Evolutionary conservation across 305 asterid species (phyloP), one percentile per base, ranked within the genome.

Genomic region (Coffea humblotiana): DNA sequence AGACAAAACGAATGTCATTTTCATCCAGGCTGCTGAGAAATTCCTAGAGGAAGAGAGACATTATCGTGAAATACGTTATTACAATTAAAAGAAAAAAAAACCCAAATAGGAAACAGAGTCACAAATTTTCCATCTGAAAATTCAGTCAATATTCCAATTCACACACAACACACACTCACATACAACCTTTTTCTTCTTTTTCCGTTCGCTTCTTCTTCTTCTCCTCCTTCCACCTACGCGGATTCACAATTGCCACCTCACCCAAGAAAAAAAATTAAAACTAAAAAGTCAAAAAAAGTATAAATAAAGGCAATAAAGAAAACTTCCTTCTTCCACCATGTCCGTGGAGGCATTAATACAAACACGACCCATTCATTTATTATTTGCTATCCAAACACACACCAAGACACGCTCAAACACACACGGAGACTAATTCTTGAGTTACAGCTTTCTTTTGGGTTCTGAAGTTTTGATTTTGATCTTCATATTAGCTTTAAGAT

Each of bases 11-110:
- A 40, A 78, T 49, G 89, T 87, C 90, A 77, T 83, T 86, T 76
- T 90, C 93, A 84, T 69, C 86, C 84, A 78, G 90, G 89, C 84
- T 87, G 91, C 95, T 73, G 35, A 60, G 76, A 81, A 87, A 77
- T 87, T 83, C 75, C 61, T 70, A 43, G 58, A 63, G 78, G 74
- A 75, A 72, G 37, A 82, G 19, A 63, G 77, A 73, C 77, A 71
- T 37, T 37, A 37, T 37, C 43, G 23, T 78, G 25, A 47, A 54
- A 67, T 75, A 76, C 74, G 67, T 16, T 78, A 21, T 51, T 19
- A 8, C 8, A 8, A 52, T 37, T 32, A 43, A 23, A 35, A 32
- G 23, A 72, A 32, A 3, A 75, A 47, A 75, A n/a, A 56, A 25
- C 37, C 6, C 23, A 35, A 23, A 48, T 37, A 47, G 75, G 63